These are phyloP conservation scores for Mrakia gelida DNA, from an alignment of 768 basidiomycete genomes.

Conservation along the genomic window DNA sequence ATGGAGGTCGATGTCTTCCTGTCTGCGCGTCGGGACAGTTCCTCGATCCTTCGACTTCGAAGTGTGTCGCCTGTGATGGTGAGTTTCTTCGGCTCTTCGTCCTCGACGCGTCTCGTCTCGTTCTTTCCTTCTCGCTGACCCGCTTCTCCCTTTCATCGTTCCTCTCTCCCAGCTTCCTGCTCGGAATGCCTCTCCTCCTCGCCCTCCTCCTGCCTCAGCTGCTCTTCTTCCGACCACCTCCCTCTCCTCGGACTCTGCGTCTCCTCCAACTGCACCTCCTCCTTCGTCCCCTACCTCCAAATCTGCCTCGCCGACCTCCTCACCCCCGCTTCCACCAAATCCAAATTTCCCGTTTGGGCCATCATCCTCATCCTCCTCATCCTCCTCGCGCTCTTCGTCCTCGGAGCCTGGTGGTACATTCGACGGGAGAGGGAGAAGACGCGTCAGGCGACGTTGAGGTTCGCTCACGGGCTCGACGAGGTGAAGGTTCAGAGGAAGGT, in stretches of 20 bases:
- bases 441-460: conserved; percentile 15
- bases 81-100: not conserved
- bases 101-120: not conserved
- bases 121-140: too few relatives aligned
- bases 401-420: conserved; percentile 14
- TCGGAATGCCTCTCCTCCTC: conserved; percentile 72
- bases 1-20: conserved; percentile 67
- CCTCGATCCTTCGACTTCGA: conserved; percentile 60
- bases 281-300: conserved; percentile 65
- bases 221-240: conserved; percentile 60
- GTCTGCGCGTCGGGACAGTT: conserved; percentile 70
- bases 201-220: conserved; percentile 65
- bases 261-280: conserved; percentile 58
- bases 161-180: conserved; percentile 51
- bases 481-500: conserved; percentile 18
- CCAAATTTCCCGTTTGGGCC: conserved; percentile 59
- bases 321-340: conserved; percentile 51
- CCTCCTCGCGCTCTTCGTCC: conserved; percentile 58
- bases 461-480: conserved; percentile 25
- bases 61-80: conserved; percentile 66
- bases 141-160: not conserved
- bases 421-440: conserved; percentile 9
- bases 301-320: conserved; percentile 76
- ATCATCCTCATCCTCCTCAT: conserved; percentile 61
- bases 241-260: conserved; percentile 64